Percentiles rank a stretch among this genome's conserved stretches.
phyloP scores from a whole-genome alignment of 164 flowering plant genomes.

The Kalanchoe fedtschenkoi region DNA sequence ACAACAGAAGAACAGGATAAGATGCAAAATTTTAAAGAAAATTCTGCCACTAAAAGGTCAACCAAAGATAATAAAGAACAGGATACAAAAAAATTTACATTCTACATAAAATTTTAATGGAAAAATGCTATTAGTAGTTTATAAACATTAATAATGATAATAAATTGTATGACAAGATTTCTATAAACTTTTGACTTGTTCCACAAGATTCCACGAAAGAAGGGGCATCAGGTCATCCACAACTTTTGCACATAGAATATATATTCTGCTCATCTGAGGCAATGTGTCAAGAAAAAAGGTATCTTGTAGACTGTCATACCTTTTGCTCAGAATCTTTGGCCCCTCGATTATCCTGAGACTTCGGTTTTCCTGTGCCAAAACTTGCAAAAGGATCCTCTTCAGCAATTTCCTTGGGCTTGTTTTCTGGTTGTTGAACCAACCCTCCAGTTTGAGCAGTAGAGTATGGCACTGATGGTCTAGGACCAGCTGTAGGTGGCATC shows the following conservation, averaged over 20 bases:
- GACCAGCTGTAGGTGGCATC: conserved; percentile 24
- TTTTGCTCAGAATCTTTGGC: conserved; percentile 19
- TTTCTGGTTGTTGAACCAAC: conserved; percentile 16
- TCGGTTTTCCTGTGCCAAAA: conserved; percentile 16
- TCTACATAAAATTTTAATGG: too few relatives aligned
- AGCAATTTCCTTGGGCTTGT: conserved; percentile 14
- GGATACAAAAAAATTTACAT: too few relatives aligned
- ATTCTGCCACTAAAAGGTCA: too few relatives aligned
- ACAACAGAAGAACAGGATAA: neutral
- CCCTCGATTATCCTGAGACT: conserved; percentile 12
- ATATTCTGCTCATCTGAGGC: neutral
- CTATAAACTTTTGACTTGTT: too few relatives aligned
- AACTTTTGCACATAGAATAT: neutral
- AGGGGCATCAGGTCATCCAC: too few relatives aligned
- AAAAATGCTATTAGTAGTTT: too few relatives aligned
- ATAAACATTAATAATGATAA: too few relatives aligned
- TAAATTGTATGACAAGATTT: too few relatives aligned
- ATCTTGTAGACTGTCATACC: conserved; percentile 12
- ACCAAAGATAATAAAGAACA: too few relatives aligned
- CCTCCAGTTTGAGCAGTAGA: conserved; percentile 29
- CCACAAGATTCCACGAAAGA: too few relatives aligned
- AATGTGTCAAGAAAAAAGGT: neutral
- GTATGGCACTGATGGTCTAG: conserved; percentile 44
- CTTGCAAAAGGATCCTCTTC: conserved; percentile 21
- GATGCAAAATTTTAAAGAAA: too few relatives aligned